Evolutionary conservation across 2,329 filamentous ascomycete species (phyloP), one percentile per base, ranked within the genome.

Genomic region (Aspergillus glaucus): DNA sequence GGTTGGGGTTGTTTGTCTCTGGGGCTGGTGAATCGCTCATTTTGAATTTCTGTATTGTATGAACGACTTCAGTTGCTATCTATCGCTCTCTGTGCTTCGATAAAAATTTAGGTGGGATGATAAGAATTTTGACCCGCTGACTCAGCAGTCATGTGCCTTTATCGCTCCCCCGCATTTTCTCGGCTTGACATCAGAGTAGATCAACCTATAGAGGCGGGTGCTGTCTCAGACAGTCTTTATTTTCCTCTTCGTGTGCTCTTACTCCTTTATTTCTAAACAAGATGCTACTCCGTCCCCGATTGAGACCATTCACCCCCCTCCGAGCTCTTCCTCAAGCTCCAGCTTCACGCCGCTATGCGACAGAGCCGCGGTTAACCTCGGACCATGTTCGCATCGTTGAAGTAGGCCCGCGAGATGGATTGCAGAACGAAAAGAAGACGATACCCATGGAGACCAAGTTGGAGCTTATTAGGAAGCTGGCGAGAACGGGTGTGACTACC

Each of bases 301-400:
- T 64, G 21, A 55, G 62, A 30, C 50, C 69, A 12, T 60, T 68
- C 45, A 61, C 63, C 14, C 56, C 58, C 30, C 45, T 65, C 26
- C 61, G 62, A 26, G 49, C 53, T 30, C 50, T 57, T 4, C 22
- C 22, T 47, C 60, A 61, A 21, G 48, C 54, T 47, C 45, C 53
- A 19, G 49, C 49, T 22, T 45, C 48, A 41, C 66, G 69, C 43
- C 56, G 59, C 46, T 64, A 65, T 56, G 58, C 69, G 45, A 71
- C 68, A 47, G 68, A 72, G 55, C 64, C 65, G 60, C 66, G 65
- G 62, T 60, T 67, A 62, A 62, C 66, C 43, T 69, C 72, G 60
- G 74, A 75, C 54, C 72, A 75, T 60, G 75, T 78, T 50, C 73
- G 74, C 55, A 73, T 79, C 55, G 71, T 79, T 19, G 77, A 79